Evolutionary conservation across 352 stramenopile species (phyloP).

Genomic region (Phytophthora sp.): DNA sequence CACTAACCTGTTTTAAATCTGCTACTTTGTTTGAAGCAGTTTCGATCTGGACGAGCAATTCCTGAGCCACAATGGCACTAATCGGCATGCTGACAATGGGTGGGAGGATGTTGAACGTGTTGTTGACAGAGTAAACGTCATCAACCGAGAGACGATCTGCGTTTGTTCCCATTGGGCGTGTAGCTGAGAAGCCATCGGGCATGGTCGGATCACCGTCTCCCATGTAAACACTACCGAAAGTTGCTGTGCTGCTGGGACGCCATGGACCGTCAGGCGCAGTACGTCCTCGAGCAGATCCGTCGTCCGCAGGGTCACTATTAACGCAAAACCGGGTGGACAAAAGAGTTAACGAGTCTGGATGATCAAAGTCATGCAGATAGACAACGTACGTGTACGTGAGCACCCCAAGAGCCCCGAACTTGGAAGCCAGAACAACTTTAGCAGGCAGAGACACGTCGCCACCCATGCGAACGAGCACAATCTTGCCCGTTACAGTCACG

Average conservation of each 20-base stretch:
- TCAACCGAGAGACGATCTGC: conserved; percentile 77
- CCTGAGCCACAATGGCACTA: conserved; percentile 60
- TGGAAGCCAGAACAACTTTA: conserved; percentile 73
- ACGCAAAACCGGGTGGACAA: background rate
- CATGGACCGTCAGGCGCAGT: conserved; percentile 74
- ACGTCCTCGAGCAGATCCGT: conserved; percentile 57
- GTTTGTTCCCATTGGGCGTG: conserved; percentile 26
- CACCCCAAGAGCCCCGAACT: conserved; percentile 62
- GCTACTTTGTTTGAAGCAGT: conserved; percentile 14
- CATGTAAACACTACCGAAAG: conserved; percentile 86
- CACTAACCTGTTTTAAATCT: conserved; percentile 32
- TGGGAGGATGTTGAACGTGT: conserved; percentile 86
- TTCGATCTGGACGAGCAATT: conserved; percentile 46
- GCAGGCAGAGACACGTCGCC: conserved; percentile 69
- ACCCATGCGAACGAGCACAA: conserved; percentile 74
- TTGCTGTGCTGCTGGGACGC: conserved; percentile 53
- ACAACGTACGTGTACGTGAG: conserved; percentile 83
- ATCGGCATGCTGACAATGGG: conserved; percentile 76
- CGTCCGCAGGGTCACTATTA: conserved; percentile 68
- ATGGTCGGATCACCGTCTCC: conserved; percentile 84
- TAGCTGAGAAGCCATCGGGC: conserved; percentile 67
- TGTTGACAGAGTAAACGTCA: conserved; percentile 79
- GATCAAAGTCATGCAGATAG: background rate
- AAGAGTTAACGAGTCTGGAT: background rate
- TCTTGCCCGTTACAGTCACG: conserved; percentile 55